phyloP scores from a whole-genome alignment of 179 eudicot genomes.

The Beta lomatogona region DNA sequence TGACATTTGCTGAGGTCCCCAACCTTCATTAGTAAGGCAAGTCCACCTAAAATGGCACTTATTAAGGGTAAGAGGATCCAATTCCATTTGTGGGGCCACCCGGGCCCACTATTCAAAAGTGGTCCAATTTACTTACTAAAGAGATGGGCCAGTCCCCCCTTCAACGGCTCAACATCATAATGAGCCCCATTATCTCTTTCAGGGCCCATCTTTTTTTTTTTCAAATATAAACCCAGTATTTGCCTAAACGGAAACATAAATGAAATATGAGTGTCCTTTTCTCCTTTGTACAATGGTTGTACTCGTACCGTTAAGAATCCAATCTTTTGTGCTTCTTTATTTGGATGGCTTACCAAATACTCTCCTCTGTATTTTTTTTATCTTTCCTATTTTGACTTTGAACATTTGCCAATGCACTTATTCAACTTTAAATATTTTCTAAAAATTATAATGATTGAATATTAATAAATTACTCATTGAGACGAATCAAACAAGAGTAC shows the following conservation, averaged over 20 bases:
- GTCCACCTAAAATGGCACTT: conserved; percentile 36
- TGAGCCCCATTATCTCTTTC: conserved; percentile 27
- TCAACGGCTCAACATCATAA: conserved; percentile 24
- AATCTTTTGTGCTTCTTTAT: conserved; percentile 18
- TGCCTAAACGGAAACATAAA: background rate
- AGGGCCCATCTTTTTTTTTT: conserved; percentile 20
- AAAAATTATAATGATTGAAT: too few relatives aligned
- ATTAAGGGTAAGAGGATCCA: conserved; percentile 27
- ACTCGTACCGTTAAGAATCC: conserved; percentile 8
- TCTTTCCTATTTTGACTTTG: too few relatives aligned
- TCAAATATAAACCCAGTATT: background rate
- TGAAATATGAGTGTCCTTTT: background rate
- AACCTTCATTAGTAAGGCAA: conserved; percentile 36
- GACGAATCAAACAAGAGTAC: too few relatives aligned
- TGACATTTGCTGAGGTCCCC: conserved; percentile 20
- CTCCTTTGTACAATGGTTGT: too few relatives aligned
- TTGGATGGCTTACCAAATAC: too few relatives aligned
- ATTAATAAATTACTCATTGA: too few relatives aligned
- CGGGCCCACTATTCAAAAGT: conserved; percentile 28
- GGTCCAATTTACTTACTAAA: conserved; percentile 19
- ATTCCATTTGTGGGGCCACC: conserved; percentile 22
- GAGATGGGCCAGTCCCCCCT: conserved; percentile 31
- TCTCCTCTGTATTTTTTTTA: too few relatives aligned
- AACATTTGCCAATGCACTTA: too few relatives aligned
- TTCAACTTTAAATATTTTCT: too few relatives aligned